Base-by-base conservation (phyloP, 768 basidiomycete species). In the Guyanaporus albipodus region DNA sequence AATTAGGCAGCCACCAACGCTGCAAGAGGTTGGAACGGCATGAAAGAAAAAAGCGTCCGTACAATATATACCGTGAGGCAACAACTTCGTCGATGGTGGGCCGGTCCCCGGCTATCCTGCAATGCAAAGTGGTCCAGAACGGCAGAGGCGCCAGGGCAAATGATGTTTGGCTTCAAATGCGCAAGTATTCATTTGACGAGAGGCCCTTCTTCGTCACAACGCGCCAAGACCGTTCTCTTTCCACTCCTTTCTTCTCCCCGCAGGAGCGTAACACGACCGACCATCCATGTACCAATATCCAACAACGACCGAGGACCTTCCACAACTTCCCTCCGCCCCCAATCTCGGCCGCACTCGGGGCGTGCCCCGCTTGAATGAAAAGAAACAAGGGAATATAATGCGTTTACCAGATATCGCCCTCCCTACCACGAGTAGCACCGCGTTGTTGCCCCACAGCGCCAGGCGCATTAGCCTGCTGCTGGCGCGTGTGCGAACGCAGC, bases 401-500 rank as follows among this genome's bases (percentile, higher is more conserved):
- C 49, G 14, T 61, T 58, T 70, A 77, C 77, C 77, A 78, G 56
- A 70, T 59, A 37, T 76, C 72, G 34, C 67, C 73, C 11, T 73
- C 76, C 54, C 73, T 68, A 37, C 73, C 69, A 49, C 70, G 67
- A 38, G 66, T 52, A 39, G 63, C 46, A 44, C 63, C 56, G 50
- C 74, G 76, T 53, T 71, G 74, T 58, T 74, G 75, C 19, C 71
- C 73, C 28, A 72, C 69, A 24, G 70, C 69, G 56, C 72, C 72
- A 49, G 74, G 79, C 35, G 82, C 73, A 31, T 70, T 70, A 2
- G 69, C 67, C 57, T 83, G 83, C 64, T 87, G 85, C 71, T 89
- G 88, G 59, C 87, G 85, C 35, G 76, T 89, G 74, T 88, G 87
- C 50, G 88, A 91, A 59, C 88, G 87, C 57, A 91, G 82, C 86